Base-by-base conservation (phyloP, 129 eudicot genomes). In the Lactuca sativa region DNA sequence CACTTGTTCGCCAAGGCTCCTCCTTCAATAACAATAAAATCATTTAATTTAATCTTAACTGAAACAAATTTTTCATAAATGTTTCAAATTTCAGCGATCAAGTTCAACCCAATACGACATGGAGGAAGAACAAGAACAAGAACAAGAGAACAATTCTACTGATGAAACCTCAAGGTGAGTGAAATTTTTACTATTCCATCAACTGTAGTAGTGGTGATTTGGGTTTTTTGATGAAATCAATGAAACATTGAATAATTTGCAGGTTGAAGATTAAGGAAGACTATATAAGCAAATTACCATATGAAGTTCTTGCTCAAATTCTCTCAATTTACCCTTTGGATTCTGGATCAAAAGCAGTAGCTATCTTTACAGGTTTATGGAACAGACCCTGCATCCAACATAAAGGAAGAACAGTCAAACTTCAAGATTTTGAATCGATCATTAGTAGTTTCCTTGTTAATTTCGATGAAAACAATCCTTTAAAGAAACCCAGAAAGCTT, bases 271-370 rank as follows among this genome's bases (percentile, higher is more conserved):
- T 56, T 32, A 59, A 71, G 17, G 51, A 71, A 60, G 67, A 71
- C 18, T 60, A 47, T 14, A 60, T 71, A 56, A 74, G 66, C 55
- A 65, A 74, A 74, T 32, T 74, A 56, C 78, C 66, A 11, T 71
- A 74, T 65, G 78, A 65, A 30, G 3, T 74, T 56, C 73, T 74
- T 16, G 37, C 66, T 4, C 25, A 9, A 31, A 74, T 74, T 64
- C 72, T 74, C 15, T 56, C 66, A 74, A 44, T 74, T 65, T 12
- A 74, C 66, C 78, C 78, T 31, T 56, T 74, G 7, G 66, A 66
- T 74, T 74, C 72, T 44, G 78, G 72, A 74, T 74, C 78, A 16
- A 74, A 64, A 56, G 36, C 72, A 14, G 66, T 74, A 65, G 78
- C 78, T 15, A 7, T 65, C 16, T 32, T 41, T 5, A 64, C 78